phyloP scores from a whole-genome alignment of 345 rosid species.

The Arabis alpina region DNA sequence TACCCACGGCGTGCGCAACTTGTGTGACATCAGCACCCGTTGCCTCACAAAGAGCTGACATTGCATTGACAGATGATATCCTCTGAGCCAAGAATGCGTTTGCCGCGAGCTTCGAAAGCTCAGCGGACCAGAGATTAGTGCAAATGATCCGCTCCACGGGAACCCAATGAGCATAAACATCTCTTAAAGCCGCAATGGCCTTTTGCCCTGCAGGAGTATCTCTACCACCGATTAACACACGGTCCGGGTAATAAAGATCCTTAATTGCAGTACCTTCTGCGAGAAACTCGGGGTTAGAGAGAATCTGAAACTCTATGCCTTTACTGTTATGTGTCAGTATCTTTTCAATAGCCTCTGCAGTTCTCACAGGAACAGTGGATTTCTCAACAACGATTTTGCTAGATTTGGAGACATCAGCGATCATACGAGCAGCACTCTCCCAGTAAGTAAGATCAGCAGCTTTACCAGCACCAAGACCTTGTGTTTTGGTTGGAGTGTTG shows the following conservation, averaged over 20 bases:
- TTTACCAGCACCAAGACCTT: constrained; percentile 79
- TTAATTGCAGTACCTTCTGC: constrained; percentile 76
- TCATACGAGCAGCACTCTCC: constrained; percentile 86
- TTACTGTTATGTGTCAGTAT: constrained; percentile 71
- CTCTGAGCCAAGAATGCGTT: constrained; percentile 78
- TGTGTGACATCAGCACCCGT: constrained; percentile 71
- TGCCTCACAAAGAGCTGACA: constrained; percentile 79
- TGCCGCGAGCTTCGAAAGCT: constrained; percentile 80
- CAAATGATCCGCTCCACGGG: constrained; percentile 62
- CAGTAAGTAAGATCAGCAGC: constrained; percentile 82
- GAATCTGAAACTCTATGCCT: constrained; percentile 73
- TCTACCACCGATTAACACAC: constrained; percentile 78
- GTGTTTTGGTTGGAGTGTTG: constrained; percentile 77
- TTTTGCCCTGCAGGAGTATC: constrained; percentile 62
- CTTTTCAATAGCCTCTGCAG: constrained; percentile 78
- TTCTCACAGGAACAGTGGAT: constrained; percentile 74
- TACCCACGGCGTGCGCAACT: constrained; percentile 67
- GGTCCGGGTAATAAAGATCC: constrained; percentile 61
- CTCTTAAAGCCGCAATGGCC: constrained; percentile 58
- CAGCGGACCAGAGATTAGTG: constrained; percentile 81
- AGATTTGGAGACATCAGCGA: constrained; percentile 76
- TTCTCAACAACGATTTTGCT: constrained; percentile 77
- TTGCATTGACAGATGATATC: constrained; percentile 74
- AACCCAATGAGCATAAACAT: constrained; percentile 78
- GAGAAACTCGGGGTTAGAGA: constrained; percentile 77